Conservation (phyloP, 2,329 filamentous ascomycete species). For the Boeremia lycopersici region DNA sequence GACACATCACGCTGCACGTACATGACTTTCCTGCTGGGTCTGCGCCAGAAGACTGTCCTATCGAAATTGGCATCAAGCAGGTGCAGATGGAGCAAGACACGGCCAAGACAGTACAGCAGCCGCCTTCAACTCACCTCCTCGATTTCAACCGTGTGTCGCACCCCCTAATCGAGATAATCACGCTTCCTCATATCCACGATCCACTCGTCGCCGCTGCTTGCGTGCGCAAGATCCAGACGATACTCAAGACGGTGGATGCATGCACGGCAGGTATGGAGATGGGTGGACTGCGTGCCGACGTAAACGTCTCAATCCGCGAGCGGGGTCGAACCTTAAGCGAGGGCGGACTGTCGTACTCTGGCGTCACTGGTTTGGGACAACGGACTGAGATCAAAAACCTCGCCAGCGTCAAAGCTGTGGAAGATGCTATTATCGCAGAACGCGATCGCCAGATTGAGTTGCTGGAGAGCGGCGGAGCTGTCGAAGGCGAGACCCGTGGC, state of each 20-base stretch:
- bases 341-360: slow-evolving; percentile 58
- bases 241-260: slow-evolving; percentile 80
- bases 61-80: slow-evolving; percentile 85
- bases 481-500: slow-evolving; percentile 87
- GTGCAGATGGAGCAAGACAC: slow-evolving; percentile 98
- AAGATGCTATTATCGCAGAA: slow-evolving; percentile 92
- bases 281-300: slow-evolving; percentile 87
- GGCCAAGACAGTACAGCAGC: slow-evolving; percentile 85
- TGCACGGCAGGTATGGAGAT: slow-evolving; percentile 92
- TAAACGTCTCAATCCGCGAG: slow-evolving; percentile 86
- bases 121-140: slow-evolving; percentile 74
- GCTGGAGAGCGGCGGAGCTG: slow-evolving; percentile 73
- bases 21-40: slow-evolving; percentile 73
- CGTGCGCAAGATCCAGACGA: slow-evolving; percentile 84
- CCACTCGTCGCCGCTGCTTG: slow-evolving; percentile 86
- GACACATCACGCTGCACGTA: slow-evolving; percentile 70
- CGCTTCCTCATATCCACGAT: slow-evolving; percentile 83
- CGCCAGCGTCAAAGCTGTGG: slow-evolving; percentile 91
- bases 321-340: slow-evolving; percentile 42
- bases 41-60: slow-evolving; percentile 71
- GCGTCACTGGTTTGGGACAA: slow-evolving; percentile 72
- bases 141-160: slow-evolving; percentile 94
- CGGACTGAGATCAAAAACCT: slow-evolving; percentile 98
- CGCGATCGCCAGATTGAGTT: slow-evolving; percentile 84
- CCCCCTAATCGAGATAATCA: slow-evolving; percentile 94